Base-by-base conservation (phyloP, 2,329 filamentous ascomycete genomes). In the Colletotrichum kahawae region DNA sequence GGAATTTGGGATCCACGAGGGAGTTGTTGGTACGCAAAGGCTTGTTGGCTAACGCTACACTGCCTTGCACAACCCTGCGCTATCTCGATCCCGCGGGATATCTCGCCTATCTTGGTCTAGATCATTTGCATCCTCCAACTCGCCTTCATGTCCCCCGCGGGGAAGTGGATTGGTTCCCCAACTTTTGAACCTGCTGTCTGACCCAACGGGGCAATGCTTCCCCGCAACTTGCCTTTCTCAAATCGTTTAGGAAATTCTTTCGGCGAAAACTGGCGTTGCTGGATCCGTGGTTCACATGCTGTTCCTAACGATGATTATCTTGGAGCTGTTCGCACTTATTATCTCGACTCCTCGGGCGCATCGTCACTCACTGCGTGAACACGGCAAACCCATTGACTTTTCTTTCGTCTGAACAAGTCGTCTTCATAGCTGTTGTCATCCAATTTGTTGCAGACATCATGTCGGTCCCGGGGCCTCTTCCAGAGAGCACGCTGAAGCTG, bases 111-210 rank as follows among this genome's bases (percentile, higher is more conserved):
- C 29, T 65, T 29, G 21, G 71, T 57, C 56, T 64, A 57, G 34
- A 70, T 36, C 8, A 10, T 2, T 8, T 14, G 34, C 14, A 13
- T 57, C 29, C 34, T 33, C 34, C 29, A 54, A 54, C n/a, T 29
- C 27, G 33, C 16, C 7, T 68, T 63, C 57, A 13, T 43, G 14
- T 57, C 27, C 71, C 65, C 71, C 71, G 71, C 71, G 71, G 71
- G 71, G 71, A 74, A 74, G 71, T 74, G 71, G 71, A 36, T 57
- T 27, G 36, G n/a, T 59, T 68, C 71, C 57, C 71, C 71, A 70
- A 59, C 57, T 27, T 73, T 29, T 48, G 10, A 48, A 1, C 31
- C 14, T 21, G 33, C 33, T 34, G 21, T 38, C 24, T 36, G 31
- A 63, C 43, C 57, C 14, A 33, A 64, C 27, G 21, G 7, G 33